Base-by-base conservation (phyloP, 1,284 basidiomycete genomes). In the Moniliella sp. region DNA sequence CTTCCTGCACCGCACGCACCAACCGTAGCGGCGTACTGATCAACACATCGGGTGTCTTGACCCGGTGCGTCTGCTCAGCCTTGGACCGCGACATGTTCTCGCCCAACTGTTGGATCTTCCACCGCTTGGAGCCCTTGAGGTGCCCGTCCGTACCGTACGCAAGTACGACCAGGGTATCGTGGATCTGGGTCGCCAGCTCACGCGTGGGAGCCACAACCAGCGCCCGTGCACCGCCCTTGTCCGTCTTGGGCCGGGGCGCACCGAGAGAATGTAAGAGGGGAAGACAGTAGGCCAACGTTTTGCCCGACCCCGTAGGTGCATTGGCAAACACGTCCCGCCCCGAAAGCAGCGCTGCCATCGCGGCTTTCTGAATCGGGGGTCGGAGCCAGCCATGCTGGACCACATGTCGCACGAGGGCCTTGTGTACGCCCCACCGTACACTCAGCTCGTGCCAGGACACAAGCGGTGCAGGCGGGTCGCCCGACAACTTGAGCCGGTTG, bases 41-140 rank as follows among this genome's bases (percentile, higher is more conserved):
- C 18, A 57, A 42, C 4, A 57, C 31, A 27, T 57, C 54, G 13
- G 37, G 48, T 25, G 45, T 47, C n/a, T n/a, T n/a, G n/a, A n/a
- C n/a, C n/a, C n/a, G n/a, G n/a, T n/a, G n/a, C n/a, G n/a, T n/a
- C n/a, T n/a, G n/a, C n/a, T n/a, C n/a, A n/a, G 7, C 7, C 21
- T 23, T 23, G 8, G 7, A 86, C 74, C 3, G 58, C 48, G 28
- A 48, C 43, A 13, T 50, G 45, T 2, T 64, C 63, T 2, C 66
- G 59, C 18, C 67, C 65, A 72, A 71, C 30, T 23, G 8, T 23
- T 23, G 8, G 25, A 50, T 47, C 5, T 43, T 41, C 39, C 16
- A 35, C 25, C 47, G 45, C 26, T 43, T 37, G 35, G 15, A 40
- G 43, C 27, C 43, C 17, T 43, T 33, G 4, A 46, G 52, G n/a